A percentile compares a stretch with the other conserved stretches of the same genome.
phyloP scores from a whole-genome alignment of 768 basidiomycete genomes.

The Xerocomus potaroensis region DNA sequence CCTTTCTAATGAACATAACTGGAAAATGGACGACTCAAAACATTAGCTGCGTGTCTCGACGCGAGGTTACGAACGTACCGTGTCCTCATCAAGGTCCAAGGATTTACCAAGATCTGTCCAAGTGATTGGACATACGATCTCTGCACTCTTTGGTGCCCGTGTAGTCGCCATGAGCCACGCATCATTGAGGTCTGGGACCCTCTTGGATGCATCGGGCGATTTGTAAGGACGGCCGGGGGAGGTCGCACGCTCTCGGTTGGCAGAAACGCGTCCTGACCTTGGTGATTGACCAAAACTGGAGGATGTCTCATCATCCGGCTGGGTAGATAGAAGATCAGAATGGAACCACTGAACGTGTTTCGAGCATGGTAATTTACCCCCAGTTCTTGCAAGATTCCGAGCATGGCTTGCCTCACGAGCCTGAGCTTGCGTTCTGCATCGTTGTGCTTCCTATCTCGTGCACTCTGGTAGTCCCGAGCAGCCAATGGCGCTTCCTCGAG shows the following conservation, averaged over 20 bases:
- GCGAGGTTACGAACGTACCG: conserved; percentile 30
- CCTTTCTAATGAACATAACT: conserved; percentile 31
- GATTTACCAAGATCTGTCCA: conserved; percentile 23
- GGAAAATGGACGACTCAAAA: not conserved
- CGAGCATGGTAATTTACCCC: conserved; percentile 26
- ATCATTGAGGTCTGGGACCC: conserved; percentile 13
- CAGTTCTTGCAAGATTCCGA: conserved; percentile 40
- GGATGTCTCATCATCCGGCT: conserved; percentile 21
- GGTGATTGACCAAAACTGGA: conserved; percentile 12
- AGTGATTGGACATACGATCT: conserved; percentile 30
- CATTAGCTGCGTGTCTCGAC: not conserved
- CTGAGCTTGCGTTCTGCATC: conserved; percentile 28
- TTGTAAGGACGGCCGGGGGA: conserved; percentile 9
- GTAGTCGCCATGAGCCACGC: conserved; percentile 41
- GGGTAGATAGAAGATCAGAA: conserved; percentile 5
- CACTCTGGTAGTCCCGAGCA: conserved; percentile 23
- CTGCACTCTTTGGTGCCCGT: conserved; percentile 35
- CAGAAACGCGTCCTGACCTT: not conserved
- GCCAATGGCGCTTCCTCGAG: conserved; percentile 34
- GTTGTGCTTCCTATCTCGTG: conserved; percentile 32
- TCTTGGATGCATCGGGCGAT: conserved; percentile 4
- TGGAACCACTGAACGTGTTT: not conserved
- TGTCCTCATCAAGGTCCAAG: conserved; percentile 36
- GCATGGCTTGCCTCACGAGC: conserved; percentile 38
- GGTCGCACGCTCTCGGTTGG: not conserved